Conservation (phyloP, 2,329 filamentous ascomycete genomes). For the Xylariales sp. region DNA sequence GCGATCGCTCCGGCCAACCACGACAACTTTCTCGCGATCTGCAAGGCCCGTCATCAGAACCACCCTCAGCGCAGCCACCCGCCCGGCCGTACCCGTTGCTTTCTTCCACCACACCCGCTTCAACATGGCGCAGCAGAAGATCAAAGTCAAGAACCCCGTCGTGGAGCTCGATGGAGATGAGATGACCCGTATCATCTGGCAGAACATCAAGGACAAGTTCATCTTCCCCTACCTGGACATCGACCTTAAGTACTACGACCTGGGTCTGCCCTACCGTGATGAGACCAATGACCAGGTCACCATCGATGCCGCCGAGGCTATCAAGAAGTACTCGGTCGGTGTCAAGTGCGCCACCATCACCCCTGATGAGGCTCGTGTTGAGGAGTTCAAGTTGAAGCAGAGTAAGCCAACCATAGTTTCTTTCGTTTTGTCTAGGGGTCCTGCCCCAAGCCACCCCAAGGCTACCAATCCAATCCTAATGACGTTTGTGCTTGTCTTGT, state of each 20-base stretch:
- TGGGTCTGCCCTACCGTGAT: constrained; percentile 91
- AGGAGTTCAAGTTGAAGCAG: constrained; percentile 99
- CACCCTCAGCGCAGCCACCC: constrained; percentile 16
- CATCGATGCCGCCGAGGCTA: constrained; percentile 88
- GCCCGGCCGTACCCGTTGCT: constrained; percentile 23
- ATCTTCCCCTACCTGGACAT: constrained; percentile 94
- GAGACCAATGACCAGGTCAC: constrained; percentile 96
- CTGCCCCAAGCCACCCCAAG: too few relatives aligned
- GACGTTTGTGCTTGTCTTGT: too few relatives aligned
- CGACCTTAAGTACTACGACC: constrained; percentile 96
- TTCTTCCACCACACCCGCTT: constrained; percentile 30
- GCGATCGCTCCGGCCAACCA: constrained; percentile 22
- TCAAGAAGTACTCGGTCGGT: constrained; percentile 98
- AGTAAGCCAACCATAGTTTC: constrained; percentile 60
- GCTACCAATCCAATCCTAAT: too few relatives aligned
- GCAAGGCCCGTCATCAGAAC: constrained; percentile 22
- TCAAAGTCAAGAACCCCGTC: constrained; percentile 98
- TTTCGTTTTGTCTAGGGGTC: too few relatives aligned
- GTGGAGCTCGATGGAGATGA: constrained; percentile 93
- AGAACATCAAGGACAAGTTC: constrained; percentile 99
- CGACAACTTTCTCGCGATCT: constrained; percentile 20
- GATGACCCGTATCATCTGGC: constrained; percentile 99
- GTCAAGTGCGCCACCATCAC: constrained; percentile 99
- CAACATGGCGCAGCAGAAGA: constrained; percentile 71
- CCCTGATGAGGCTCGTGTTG: constrained; percentile 89